phyloP scores from a whole-genome alignment of 208 protist genomes.

The Phytomonas sp. region DNA sequence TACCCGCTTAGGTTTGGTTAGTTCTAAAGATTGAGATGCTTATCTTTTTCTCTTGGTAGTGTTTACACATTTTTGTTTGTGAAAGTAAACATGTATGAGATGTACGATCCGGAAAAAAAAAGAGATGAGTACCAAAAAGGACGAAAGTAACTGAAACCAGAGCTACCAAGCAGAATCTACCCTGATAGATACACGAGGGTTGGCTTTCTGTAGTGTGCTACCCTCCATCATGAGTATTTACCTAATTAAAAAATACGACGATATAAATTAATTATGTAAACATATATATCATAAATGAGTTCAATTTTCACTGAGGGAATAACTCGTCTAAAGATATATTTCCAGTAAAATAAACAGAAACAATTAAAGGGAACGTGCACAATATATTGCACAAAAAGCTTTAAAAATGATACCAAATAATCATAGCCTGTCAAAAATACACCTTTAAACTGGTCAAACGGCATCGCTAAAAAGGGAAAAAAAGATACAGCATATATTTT shows the following conservation, averaged over 20 bases:
- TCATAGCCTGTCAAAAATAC: background rate
- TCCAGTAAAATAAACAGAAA: background rate
- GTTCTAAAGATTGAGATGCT: background rate
- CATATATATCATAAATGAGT: background rate
- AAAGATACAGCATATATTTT: background rate
- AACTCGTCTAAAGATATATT: background rate
- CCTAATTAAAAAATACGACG: slow-evolving; percentile 10
- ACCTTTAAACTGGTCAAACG: background rate
- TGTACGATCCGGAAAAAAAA: slow-evolving; percentile 10
- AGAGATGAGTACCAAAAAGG: background rate
- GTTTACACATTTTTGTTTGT: background rate
- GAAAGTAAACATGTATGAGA: slow-evolving; percentile 8
- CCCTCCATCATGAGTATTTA: background rate
- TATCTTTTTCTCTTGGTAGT: slow-evolving; percentile 3
- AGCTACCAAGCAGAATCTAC: background rate
- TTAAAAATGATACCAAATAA: background rate
- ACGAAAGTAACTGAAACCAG: background rate
- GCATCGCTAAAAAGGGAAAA: background rate
- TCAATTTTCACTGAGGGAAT: background rate
- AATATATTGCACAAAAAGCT: background rate
- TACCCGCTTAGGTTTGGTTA: background rate
- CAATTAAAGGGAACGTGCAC: background rate
- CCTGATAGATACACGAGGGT: background rate
- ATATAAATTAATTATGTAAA: slow-evolving; percentile 8
- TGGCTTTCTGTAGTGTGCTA: background rate